These are phyloP conservation scores for Oryza brachyantha DNA, from an alignment of 176 grass and related monocot genomes.

Conservation along the genomic window DNA sequence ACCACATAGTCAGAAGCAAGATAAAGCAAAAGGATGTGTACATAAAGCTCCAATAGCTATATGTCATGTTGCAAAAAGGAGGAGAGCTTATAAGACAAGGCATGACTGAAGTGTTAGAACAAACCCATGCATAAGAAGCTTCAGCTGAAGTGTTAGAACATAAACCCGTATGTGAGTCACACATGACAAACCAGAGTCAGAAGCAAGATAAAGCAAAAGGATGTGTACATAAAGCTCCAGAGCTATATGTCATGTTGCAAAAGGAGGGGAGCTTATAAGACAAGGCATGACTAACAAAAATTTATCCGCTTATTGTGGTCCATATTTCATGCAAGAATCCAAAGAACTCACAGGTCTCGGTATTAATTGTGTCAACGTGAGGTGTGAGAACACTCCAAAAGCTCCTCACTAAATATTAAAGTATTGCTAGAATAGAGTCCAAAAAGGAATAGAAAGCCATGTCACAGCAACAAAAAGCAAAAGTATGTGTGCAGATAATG, in stretches of 20 bases:
- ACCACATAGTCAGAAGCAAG: background rate
- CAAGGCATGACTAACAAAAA: background rate
- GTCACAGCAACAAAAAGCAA: background rate
- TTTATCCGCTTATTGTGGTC: background rate
- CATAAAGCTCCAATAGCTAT: constrained; percentile 6
- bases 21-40: constrained; percentile 1
- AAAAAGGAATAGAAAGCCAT: background rate
- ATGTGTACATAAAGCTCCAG: background rate
- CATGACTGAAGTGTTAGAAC: background rate
- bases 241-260: background rate
- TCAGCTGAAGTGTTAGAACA: no score
- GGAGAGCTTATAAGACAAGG: constrained; percentile 5
- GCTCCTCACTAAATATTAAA: background rate
- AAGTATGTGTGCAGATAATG: background rate
- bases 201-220: background rate
- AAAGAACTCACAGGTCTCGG: no score
- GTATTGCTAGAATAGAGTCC: background rate
- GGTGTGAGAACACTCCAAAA: background rate
- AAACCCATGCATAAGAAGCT: no score
- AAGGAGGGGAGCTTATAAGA: constrained; percentile 2
- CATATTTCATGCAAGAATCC: background rate
- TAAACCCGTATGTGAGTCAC: no score
- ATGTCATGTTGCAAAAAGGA: constrained; percentile 9
- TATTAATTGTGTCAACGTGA: no score
- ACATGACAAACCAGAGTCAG: no score